Conservation (phyloP, 2,329 filamentous ascomycete species). For the Clonostachys solani region DNA sequence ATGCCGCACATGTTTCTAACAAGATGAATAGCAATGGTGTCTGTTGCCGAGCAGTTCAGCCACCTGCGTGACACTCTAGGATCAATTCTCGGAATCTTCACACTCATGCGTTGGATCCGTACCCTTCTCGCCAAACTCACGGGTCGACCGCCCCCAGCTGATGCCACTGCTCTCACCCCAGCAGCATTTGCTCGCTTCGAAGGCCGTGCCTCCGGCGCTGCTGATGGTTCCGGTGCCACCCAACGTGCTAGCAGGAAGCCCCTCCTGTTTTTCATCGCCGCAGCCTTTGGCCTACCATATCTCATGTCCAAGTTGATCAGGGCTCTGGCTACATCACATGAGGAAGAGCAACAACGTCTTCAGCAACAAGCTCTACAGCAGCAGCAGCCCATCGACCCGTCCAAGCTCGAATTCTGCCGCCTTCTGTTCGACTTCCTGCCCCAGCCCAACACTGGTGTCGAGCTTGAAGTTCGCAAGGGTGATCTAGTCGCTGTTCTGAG, state of each 20-base stretch:
- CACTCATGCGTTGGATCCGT: conserved; percentile 89
- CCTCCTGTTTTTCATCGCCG: conserved; percentile 90
- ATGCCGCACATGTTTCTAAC: background rate
- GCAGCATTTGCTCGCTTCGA: conserved; percentile 88
- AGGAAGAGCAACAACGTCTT: conserved; percentile 68
- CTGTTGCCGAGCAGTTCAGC: conserved; percentile 94
- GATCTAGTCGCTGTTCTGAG: conserved; percentile 91
- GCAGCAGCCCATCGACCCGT: conserved; percentile 67
- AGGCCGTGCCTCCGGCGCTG: conserved; percentile 53
- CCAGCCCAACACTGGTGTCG: conserved; percentile 65
- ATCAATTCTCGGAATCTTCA: conserved; percentile 92
- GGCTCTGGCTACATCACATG: conserved; percentile 75
- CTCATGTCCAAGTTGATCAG: conserved; percentile 96
- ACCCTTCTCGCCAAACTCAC: conserved; percentile 90
- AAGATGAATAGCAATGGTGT: conserved; percentile 75
- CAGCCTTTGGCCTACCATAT: conserved; percentile 92
- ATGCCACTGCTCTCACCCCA: conserved; percentile 82
- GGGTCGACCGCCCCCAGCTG: conserved; percentile 82
- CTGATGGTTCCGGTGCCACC: conserved; percentile 59
- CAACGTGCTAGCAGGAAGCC: conserved; percentile 87
- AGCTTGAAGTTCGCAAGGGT: conserved; percentile 89
- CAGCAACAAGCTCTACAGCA: conserved; percentile 45
- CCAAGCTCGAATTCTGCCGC: conserved; percentile 94
- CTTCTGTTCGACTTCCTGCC: conserved; percentile 92
- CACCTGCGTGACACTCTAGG: conserved; percentile 91